Evolutionary conservation across 2,329 filamentous ascomycete genomes (phyloP), one percentile per base, ranked within the genome.

Genomic region (Pseudopithomyces chartarum): DNA sequence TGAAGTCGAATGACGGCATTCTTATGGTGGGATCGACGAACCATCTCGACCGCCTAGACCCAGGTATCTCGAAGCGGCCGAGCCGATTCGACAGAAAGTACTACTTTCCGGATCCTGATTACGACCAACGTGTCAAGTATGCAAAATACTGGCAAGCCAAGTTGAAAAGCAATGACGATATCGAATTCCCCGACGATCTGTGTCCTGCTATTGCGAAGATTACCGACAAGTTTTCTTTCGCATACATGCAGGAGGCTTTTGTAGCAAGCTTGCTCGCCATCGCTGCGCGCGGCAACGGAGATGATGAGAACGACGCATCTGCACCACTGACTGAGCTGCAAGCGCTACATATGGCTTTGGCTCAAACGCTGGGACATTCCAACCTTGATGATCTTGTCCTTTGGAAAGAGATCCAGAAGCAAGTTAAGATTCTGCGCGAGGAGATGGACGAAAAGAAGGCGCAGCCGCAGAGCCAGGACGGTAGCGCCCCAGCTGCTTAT

Each of bases 21-120:
- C 83, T 90, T 63, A 88, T 91, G 76, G 80, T 89, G 22, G 87
- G 84, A 33, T 86, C 83, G 53, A 89, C 87, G 0, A 89, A 89
- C 65, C 79, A 82, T 61, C 79, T 90, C 5, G 87, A 90, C 33
- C 80, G 82, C 2, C 75, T 91, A 5, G 88, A 90, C 60, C 87
- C 87, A 0, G 87, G 87, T 19, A 88, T 82, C 46, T 67, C 75
- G 11, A 81, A 81, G 69, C 74, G 80, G 1, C 80, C 80, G 1
- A 75, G 69, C 29, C 69, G 80, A 7, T 82, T 82, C 58, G 80
- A 82, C 54, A 64, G 80, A 26, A 81, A 81, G 57, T 81, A 80
- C 66, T 73, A 75, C 54, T 82, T 80, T 60, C 66, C 74, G 1
- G 66, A 78, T 52, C 80, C 80, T 6, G 57, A 70, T 50, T 68